Base-by-base conservation (phyloP, 2,329 filamentous ascomycete genomes). In the Apiospora kogelbergensis region DNA sequence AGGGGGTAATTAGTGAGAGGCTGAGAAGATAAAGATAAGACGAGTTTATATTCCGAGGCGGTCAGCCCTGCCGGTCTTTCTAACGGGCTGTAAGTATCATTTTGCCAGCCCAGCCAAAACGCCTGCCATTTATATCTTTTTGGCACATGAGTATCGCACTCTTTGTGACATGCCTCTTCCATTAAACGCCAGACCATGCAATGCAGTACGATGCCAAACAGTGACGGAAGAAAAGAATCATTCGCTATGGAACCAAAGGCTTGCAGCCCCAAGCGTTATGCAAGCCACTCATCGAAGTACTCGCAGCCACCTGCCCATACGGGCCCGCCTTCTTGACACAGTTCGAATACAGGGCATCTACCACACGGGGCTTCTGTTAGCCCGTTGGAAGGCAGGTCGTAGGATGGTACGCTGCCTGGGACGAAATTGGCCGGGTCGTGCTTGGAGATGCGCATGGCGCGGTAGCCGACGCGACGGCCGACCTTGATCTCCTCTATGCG, bases 291-390 rank as follows among this genome's bases (percentile, higher is more conserved):
- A 72, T 92, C 88, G 77, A 97, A 98, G 78, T 99, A 99, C 67
- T 94, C 91, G 80, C 96, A 99, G 66, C 92, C 97, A 72, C 90
- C 91, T 0, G 95, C 93, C 75, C 91, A 97, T 26, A 99, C 94
- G 0, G 94, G 93, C 0, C 95, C 95, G 7, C 94, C 94, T 70
- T 97, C 93, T 73, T 93, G 92, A 78, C 96, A 99, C 1, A 98
- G 86, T 69, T 96, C 92, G 78, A 97, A 97, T 2, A 98, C 95
- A 0, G 96, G 96, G 80, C 96, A 99, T 68, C 90, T 87, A 1
- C 95, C 95, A 79, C 96, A 99, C 0, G 96, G 96, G 2, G 92
- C 91, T 79, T 98, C 94, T 1, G 93, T 97, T 73, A 95, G 89
- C 3, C 93, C 93, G 74, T 95, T 97, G 73, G 85, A 76, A 67